phyloP scores from a whole-genome alignment of 371 early-diverging fungal genomes.

The Lichtheimia hyalospora region DNA sequence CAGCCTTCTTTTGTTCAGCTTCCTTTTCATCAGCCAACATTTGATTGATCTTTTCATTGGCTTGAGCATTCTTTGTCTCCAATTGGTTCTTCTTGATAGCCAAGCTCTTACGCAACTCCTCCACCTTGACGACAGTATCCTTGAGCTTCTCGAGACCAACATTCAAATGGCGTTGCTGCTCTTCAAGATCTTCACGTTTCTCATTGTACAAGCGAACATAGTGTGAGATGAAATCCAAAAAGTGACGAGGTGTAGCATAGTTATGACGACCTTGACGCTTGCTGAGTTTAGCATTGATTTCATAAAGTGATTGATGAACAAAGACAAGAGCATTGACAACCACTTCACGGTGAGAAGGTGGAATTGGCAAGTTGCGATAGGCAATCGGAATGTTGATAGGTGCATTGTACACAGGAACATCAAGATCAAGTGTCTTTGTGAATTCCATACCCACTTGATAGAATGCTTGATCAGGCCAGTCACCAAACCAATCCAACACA shows the following conservation, averaged over 20 bases:
- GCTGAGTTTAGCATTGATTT: constrained; percentile 81
- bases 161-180: constrained; percentile 97
- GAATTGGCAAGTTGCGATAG: constrained; percentile 74
- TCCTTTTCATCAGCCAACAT: constrained; percentile 97
- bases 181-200: constrained; percentile 94
- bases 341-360: constrained; percentile 82
- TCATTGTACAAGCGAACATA: constrained; percentile 89
- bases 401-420: constrained; percentile 67
- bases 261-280: constrained; percentile 81
- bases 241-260: constrained; percentile 96
- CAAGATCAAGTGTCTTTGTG: constrained; percentile 88
- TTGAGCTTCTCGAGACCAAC: constrained; percentile 95
- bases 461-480: constrained; percentile 97
- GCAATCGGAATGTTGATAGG: constrained; percentile 79
- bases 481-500: constrained; percentile 99
- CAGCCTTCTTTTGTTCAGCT: constrained; percentile 90
- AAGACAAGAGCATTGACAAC: constrained; percentile 90
- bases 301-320: constrained; percentile 89
- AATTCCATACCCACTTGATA: constrained; percentile 97
- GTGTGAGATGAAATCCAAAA: constrained; percentile 95
- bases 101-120: constrained; percentile 88
- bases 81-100: constrained; percentile 88
- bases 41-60: constrained; percentile 93
- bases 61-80: constrained; percentile 86
- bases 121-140: constrained; percentile 95